These are phyloP conservation scores for Caloboletus inedulis DNA, from an alignment of 1,284 basidiomycete species.

Conservation along the genomic window DNA sequence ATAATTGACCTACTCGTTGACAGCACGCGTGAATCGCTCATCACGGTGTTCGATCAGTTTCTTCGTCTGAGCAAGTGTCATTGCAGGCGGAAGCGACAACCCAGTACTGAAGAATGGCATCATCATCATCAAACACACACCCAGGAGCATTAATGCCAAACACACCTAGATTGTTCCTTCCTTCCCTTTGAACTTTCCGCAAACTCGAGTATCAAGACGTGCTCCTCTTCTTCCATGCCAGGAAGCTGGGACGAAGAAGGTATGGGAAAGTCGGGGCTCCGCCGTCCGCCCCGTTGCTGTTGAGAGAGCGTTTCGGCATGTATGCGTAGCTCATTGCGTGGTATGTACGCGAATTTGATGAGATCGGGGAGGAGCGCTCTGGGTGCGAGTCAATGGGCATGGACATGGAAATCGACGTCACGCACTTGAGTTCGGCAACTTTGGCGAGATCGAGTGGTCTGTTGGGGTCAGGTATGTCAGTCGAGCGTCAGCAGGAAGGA, in stretches of 20 bases:
- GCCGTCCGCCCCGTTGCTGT: constrained; percentile 20
- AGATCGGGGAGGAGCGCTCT: constrained; percentile 81
- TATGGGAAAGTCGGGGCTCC: constrained; percentile 43
- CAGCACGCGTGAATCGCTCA: constrained; percentile 60
- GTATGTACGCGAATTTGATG: constrained; percentile 81
- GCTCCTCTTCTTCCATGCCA: constrained; percentile 46
- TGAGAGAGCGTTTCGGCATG: constrained; percentile 41
- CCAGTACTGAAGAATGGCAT: constrained; percentile 35
- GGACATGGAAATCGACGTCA: not conserved
- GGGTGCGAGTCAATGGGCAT: not conserved
- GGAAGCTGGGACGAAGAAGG: constrained; percentile 21
- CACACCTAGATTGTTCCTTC: constrained; percentile 33
- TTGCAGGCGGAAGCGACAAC: constrained; percentile 44
- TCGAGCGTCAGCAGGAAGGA: not conserved
- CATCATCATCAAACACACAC: not conserved
- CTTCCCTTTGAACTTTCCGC: constrained; percentile 52
- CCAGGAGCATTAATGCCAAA: not conserved
- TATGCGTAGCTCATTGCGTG: constrained; percentile 60
- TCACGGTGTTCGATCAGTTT: constrained; percentile 76
- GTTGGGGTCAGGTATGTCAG: constrained; percentile 9
- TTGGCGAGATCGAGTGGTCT: constrained; percentile 78
- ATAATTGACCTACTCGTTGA: constrained; percentile 57
- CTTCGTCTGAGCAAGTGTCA: constrained; percentile 59
- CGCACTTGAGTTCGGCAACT: constrained; percentile 84
- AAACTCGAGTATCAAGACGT: constrained; percentile 75